These are phyloP conservation scores for Dimargaris cristalligena DNA, from an alignment of 192 early-diverging fungal species.

Conservation along the genomic window DNA sequence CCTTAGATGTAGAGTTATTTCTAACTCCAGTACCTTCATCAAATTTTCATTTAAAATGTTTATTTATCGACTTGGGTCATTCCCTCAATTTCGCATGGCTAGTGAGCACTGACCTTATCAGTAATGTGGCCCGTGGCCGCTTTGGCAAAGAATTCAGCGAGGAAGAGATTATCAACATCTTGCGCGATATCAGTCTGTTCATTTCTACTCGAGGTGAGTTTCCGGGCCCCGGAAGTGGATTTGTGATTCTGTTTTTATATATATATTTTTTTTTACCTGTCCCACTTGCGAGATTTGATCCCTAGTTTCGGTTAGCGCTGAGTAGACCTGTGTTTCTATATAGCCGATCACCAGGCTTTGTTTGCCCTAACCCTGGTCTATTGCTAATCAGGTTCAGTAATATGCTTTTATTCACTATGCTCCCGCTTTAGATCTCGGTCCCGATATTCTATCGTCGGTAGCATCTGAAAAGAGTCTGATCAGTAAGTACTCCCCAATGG, in stretches of 20 bases:
- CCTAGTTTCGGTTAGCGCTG: background rate
- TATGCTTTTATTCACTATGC: too few species aligned
- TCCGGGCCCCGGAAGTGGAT: background rate
- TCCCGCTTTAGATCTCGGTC: conserved; percentile 4
- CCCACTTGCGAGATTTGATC: background rate
- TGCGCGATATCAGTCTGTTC: conserved; percentile 10
- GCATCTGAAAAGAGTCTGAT: conserved; percentile 10
- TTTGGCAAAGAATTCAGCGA: conserved; percentile 9
- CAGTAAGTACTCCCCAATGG: conserved; percentile 6
- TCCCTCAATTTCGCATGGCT: too few species aligned
- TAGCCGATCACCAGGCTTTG: background rate
- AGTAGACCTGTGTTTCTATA: background rate
- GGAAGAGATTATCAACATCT: conserved; percentile 3
- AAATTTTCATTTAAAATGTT: too few species aligned
- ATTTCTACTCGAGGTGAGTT: background rate
- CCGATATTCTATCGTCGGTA: conserved; percentile 6
- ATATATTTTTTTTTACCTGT: background rate
- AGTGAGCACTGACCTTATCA: background rate
- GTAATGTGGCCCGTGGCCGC: conserved; percentile 1
- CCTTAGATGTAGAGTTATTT: too few species aligned
- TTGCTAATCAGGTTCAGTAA: too few species aligned
- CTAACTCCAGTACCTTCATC: too few species aligned
- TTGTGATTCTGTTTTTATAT: background rate
- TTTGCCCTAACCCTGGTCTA: too few species aligned
- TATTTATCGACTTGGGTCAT: too few species aligned